Base-by-base conservation (phyloP, 108 stramenopile species). In the Conticribra weissflogii region DNA sequence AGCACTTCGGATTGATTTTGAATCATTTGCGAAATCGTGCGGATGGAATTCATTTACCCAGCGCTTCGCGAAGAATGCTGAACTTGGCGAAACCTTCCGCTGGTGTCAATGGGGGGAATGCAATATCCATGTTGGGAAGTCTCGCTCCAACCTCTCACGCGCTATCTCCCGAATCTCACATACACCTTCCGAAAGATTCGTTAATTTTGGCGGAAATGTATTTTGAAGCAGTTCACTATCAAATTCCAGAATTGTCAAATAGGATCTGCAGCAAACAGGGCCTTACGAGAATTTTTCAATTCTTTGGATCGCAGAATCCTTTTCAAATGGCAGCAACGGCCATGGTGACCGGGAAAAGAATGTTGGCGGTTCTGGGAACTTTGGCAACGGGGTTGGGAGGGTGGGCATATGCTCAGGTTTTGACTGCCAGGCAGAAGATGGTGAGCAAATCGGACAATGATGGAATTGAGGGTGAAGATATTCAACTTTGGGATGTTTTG, bases 1-100 rank as follows among this genome's bases (percentile, higher is more conserved):
- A 69, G 48, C 82, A 85, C 31, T 88, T 88, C 55, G 70, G 66
- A 12, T 28, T 83, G 16, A 83, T 88, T 41, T 63, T 88, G 17
- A 48, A 66, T 15, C 68, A 85, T 61, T 62, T 87, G 41, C 73
- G 86, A 14, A 87, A 87, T 55, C 66, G 54, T 29, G 79, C 70
- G 1, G 86, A 87, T 54, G 72, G 72, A 2, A 12, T 83, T 1
- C 17, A 16, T 21, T 49, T 8, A 1, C 17, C 52, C 14, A 54
- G 66, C 14, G 18, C 56, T 3, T 7, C 56, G 31, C 28, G 56
- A 31, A 30, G 1, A 31, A 28, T 31, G 29, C 3, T 3, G 47
- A 48, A 3, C n/a, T n/a, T n/a, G n/a, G 47, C 31, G 16, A 18
- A 18, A 28, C 51, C 56, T 47, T 64, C 54, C 33, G 66, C 49